Conservation (phyloP, 129 eudicot species). For the Lactuca sativa region DNA sequence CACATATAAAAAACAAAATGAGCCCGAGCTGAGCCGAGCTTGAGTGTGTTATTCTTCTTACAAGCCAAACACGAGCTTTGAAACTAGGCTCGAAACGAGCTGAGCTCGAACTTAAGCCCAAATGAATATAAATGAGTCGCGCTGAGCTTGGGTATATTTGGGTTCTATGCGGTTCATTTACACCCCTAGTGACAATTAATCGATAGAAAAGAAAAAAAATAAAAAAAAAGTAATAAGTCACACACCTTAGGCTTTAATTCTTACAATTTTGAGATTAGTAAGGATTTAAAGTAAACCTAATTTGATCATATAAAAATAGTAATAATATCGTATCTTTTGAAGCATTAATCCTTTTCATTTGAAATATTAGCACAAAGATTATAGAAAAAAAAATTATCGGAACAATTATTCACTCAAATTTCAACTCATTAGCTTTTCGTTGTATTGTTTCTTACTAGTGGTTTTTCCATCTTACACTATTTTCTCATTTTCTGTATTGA, state of each 20-base stretch:
- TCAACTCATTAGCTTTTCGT: constrained; percentile 20
- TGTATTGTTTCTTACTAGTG: constrained; percentile 15
- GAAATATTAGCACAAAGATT: neutral
- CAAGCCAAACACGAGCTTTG: too few relatives aligned
- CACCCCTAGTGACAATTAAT: too few relatives aligned
- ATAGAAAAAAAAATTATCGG: constrained; percentile 10
- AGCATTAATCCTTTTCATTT: neutral
- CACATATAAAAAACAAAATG: too few relatives aligned
- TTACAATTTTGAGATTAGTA: neutral
- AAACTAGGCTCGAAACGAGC: too few relatives aligned
- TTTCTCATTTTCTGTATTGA: neutral
- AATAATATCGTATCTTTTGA: neutral
- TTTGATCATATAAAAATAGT: neutral
- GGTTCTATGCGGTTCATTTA: too few relatives aligned
- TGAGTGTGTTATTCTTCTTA: too few relatives aligned
- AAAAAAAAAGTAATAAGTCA: too few relatives aligned
- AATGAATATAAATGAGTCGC: too few relatives aligned
- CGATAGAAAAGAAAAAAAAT: too few relatives aligned
- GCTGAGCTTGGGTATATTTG: too few relatives aligned
- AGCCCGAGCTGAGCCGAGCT: too few relatives aligned
- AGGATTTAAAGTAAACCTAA: neutral
- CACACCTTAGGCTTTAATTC: neutral
- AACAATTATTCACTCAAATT: constrained; percentile 16
- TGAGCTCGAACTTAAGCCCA: too few relatives aligned
- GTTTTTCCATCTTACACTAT: constrained; percentile 8